phyloP scores from a whole-genome alignment of 1,284 basidiomycete genomes.

The Lentinus polychrous region DNA sequence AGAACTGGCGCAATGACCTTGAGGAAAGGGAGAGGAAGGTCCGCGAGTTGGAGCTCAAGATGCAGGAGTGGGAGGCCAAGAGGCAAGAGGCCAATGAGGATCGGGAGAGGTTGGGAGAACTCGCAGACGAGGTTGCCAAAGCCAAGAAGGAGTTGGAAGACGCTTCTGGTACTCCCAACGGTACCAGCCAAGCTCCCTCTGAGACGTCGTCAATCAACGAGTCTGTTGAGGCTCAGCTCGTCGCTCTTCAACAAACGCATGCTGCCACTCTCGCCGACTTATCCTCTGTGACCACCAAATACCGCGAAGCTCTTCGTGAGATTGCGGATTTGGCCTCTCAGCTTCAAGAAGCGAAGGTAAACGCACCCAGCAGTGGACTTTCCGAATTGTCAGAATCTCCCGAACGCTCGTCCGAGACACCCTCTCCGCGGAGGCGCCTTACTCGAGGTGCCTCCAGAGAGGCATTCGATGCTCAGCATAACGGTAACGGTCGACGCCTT shows the following conservation, averaged over 20 bases:
- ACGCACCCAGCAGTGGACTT: slow-evolving; percentile 23
- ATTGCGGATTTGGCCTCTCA: slow-evolving; percentile 83
- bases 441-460: slow-evolving; percentile 43
- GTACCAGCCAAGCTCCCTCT: slow-evolving; percentile 19
- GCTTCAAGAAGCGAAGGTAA: slow-evolving; percentile 71
- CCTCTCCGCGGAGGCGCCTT: slow-evolving; percentile 44
- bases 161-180: slow-evolving; percentile 18
- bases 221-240: slow-evolving; percentile 48
- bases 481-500: slow-evolving; percentile 51
- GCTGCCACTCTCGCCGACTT: slow-evolving; percentile 76
- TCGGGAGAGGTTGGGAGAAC: slow-evolving; percentile 52
- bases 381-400: slow-evolving; percentile 38
- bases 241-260: slow-evolving; percentile 68
- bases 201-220: slow-evolving; percentile 18
- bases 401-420: slow-evolving; percentile 42
- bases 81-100: slow-evolving; percentile 60
- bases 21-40: slow-evolving; percentile 75
- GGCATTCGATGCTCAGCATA: slow-evolving; percentile 38
- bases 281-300: slow-evolving; percentile 72
- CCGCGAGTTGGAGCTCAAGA: slow-evolving; percentile 66
- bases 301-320: slow-evolving; percentile 82
- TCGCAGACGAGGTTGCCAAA: slow-evolving; percentile 64
- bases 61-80: slow-evolving; percentile 69
- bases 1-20: slow-evolving; percentile 73
- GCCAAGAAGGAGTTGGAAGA: slow-evolving; percentile 62